These are phyloP conservation scores for Aaosphaeria arxii DNA, from an alignment of 2,329 filamentous ascomycete genomes.

Conservation along the genomic window DNA sequence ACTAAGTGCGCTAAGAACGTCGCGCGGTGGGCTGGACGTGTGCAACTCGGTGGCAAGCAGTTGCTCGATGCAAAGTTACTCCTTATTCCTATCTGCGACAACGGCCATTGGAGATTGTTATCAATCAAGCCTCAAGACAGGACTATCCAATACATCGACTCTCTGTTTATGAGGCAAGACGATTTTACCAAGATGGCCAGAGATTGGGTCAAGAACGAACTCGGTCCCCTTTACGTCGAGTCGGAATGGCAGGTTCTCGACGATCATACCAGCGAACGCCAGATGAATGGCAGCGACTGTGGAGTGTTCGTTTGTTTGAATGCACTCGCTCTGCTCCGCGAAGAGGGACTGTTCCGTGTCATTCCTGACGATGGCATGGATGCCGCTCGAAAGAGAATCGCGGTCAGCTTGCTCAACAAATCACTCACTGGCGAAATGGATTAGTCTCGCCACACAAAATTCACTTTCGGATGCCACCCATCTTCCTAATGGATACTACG, in stretches of 20 bases:
- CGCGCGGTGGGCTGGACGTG: constrained; percentile 47
- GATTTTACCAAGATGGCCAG: constrained; percentile 17
- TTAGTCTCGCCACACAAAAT: constrained; percentile 2
- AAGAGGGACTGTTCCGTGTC: constrained; percentile 33
- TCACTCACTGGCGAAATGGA: constrained; percentile 21
- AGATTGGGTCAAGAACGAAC: constrained; percentile 57
- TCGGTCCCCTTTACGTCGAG: constrained; percentile 54
- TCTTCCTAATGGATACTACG: no score
- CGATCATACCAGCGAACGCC: constrained; percentile 46
- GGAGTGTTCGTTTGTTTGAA: constrained; percentile 77
- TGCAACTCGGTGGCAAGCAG: constrained; percentile 44
- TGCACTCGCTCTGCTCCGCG: constrained; percentile 56
- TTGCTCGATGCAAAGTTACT: constrained; percentile 65
- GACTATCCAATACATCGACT: constrained; percentile 69
- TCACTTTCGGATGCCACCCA: neutral
- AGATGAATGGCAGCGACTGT: constrained; percentile 70
- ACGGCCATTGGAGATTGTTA: constrained; percentile 68
- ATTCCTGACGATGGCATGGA: constrained; percentile 57
- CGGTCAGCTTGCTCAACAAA: constrained; percentile 62
- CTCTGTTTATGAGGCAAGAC: constrained; percentile 48
- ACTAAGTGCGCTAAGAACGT: constrained; percentile 28
- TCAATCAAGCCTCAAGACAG: constrained; percentile 61
- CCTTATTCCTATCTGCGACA: constrained; percentile 65
- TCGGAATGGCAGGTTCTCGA: constrained; percentile 54
- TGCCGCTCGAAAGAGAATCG: constrained; percentile 60